phyloP scores from a whole-genome alignment of 2,329 filamentous ascomycete species.

The Coniella vitis region DNA sequence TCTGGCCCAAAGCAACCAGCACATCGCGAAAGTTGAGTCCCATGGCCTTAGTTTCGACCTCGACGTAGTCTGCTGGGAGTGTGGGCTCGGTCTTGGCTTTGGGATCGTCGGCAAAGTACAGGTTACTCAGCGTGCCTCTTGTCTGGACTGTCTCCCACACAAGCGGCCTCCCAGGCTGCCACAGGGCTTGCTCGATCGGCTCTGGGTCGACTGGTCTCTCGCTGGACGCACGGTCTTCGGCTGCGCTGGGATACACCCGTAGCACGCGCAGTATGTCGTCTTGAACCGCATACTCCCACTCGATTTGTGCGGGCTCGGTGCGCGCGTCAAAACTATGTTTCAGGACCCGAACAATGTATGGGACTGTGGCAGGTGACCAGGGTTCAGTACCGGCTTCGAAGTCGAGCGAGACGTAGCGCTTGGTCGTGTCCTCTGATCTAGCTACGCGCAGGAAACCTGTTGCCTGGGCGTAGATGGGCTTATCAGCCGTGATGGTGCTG shows the following conservation, averaged over 20 bases:
- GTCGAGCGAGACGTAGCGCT: slow-evolving; percentile 17
- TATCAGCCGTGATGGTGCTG: neutral
- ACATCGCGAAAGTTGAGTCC: slow-evolving; percentile 11
- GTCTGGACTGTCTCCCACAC: slow-evolving; percentile 12
- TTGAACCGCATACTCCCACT: slow-evolving; percentile 20
- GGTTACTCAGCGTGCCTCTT: neutral
- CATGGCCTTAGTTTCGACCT: neutral
- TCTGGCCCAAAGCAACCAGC: slow-evolving; percentile 2
- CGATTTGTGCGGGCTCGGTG: neutral
- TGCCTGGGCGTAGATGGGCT: slow-evolving; percentile 1
- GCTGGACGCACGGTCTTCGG: neutral
- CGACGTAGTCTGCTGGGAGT: neutral
- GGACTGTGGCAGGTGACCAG: slow-evolving; percentile 16
- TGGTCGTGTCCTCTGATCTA: slow-evolving; percentile 13
- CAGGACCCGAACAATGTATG: slow-evolving; percentile 14
- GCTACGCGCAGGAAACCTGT: slow-evolving; percentile 16
- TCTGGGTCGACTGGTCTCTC: neutral
- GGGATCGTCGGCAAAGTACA: neutral
- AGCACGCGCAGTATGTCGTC: slow-evolving; percentile 13
- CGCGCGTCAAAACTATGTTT: slow-evolving; percentile 14
- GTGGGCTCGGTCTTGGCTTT: neutral
- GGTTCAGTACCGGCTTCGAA: slow-evolving; percentile 6
- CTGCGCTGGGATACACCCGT: slow-evolving; percentile 10
- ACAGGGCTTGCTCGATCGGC: slow-evolving; percentile 7
- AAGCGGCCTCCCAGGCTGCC: slow-evolving; percentile 11